Evolutionary conservation across 2,329 filamentous ascomycete genomes (phyloP).

Genomic region (Xylaria multiplex): DNA sequence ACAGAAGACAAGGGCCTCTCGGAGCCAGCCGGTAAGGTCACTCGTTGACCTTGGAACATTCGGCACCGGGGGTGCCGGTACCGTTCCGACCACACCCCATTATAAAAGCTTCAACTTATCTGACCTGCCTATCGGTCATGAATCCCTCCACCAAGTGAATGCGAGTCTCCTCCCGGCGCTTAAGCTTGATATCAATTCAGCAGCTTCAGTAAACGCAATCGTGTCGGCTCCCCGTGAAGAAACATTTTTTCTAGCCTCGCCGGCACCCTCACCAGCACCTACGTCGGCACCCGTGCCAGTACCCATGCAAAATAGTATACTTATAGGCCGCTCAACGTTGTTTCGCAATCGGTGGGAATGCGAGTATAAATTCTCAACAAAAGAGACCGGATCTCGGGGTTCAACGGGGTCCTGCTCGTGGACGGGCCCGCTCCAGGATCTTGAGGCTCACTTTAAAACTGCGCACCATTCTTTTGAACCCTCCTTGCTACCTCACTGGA

Average conservation of each 20-base stretch:
- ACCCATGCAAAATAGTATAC: slow-evolving; percentile 2
- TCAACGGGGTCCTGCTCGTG: slow-evolving; percentile 42
- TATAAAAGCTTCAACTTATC: slow-evolving; percentile 35
- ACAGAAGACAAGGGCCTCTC: slow-evolving; percentile 10
- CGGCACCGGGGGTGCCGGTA: slow-evolving; percentile 42
- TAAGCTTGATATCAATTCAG: slow-evolving; percentile 39
- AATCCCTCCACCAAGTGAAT: slow-evolving; percentile 28
- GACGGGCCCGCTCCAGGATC: slow-evolving; percentile 42
- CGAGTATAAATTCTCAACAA: slow-evolving; percentile 36
- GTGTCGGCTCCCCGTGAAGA: slow-evolving; percentile 36
- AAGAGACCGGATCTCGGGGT: slow-evolving; percentile 34
- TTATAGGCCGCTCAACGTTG: slow-evolving; percentile 41
- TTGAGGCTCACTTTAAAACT: slow-evolving; percentile 41
- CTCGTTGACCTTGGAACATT: slow-evolving; percentile 40
- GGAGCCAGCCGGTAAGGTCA: slow-evolving; percentile 30
- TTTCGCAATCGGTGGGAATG: slow-evolving; percentile 44
- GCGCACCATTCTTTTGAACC: slow-evolving; percentile 42
- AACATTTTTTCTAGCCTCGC: slow-evolving; percentile 34
- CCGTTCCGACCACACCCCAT: slow-evolving; percentile 24
- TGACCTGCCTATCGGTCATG: slow-evolving; percentile 34
- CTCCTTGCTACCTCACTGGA: slow-evolving; percentile 32
- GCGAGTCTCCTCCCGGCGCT: slow-evolving; percentile 36
- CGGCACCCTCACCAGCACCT: slow-evolving; percentile 13
- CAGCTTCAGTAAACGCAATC: slow-evolving; percentile 38
- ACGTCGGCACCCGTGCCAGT: slow-evolving; percentile 20